These are phyloP conservation scores for Nemania bipapillata DNA, from an alignment of 2,329 filamentous ascomycete genomes.

Conservation along the genomic window DNA sequence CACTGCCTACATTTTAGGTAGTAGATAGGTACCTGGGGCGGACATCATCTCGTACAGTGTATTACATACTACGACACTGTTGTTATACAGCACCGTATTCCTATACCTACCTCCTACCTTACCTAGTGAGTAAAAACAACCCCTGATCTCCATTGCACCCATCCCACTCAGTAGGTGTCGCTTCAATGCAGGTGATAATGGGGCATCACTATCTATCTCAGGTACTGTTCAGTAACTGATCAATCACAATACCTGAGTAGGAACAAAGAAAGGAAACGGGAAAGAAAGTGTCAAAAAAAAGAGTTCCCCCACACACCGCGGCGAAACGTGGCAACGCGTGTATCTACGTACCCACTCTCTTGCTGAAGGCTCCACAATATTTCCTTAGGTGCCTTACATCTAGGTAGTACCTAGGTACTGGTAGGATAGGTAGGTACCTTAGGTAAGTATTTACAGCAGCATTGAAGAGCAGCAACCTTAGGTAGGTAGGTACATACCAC, in stretches of 20 bases:
- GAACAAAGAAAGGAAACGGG: background rate
- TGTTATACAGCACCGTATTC: background rate
- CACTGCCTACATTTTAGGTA: background rate
- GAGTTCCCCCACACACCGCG: conserved; percentile 2
- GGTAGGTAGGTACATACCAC: background rate
- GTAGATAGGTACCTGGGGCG: background rate
- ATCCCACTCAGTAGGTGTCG: background rate
- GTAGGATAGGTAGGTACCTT: too few species aligned
- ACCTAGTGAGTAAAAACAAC: background rate
- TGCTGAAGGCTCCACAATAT: conserved; percentile 3
- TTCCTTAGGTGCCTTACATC: conserved; percentile 4
- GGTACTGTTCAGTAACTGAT: background rate
- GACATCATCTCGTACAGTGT: conserved; percentile 1
- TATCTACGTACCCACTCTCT: conserved; percentile 1
- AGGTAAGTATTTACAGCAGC: too few species aligned
- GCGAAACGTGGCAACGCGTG: conserved; percentile 28
- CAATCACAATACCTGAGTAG: background rate
- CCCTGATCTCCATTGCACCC: background rate
- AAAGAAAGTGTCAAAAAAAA: background rate
- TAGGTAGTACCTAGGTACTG: too few species aligned
- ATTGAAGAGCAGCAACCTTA: background rate
- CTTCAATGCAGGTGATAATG: background rate
- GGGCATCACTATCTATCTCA: background rate
- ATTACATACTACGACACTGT: background rate
- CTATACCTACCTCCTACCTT: too few species aligned